These are phyloP conservation scores for Suillus clintonianus DNA, from an alignment of 768 basidiomycete genomes.

Conservation along the genomic window DNA sequence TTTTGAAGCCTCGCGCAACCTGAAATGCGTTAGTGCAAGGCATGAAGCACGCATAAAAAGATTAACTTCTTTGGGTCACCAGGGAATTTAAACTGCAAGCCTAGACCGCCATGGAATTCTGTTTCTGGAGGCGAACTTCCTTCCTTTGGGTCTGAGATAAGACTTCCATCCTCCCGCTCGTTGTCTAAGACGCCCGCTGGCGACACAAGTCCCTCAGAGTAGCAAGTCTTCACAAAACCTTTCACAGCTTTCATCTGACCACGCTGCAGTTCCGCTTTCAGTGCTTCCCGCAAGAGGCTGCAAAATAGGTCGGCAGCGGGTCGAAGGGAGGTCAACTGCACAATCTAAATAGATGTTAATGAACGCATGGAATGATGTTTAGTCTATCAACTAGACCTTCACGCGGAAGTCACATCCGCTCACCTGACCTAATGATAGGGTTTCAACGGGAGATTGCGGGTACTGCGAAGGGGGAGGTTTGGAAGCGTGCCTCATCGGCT, in stretches of 20 bases:
- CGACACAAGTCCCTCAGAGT: constrained; percentile 85
- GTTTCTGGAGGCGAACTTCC: constrained; percentile 46
- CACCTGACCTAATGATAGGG: no score
- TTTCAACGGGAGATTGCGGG: constrained; percentile 16
- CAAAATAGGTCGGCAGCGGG: constrained; percentile 96
- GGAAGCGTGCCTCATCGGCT: constrained; percentile 26
- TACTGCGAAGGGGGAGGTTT: constrained; percentile 43
- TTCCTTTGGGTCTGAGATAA: constrained; percentile 56
- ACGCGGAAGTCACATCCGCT: no score
- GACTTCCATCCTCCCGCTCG: constrained; percentile 69
- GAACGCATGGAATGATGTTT: background rate
- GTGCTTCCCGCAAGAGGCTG: constrained; percentile 79
- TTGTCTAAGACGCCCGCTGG: constrained; percentile 59
- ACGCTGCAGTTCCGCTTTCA: constrained; percentile 86
- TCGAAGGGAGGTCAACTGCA: constrained; percentile 91
- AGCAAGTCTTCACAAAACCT: constrained; percentile 87
- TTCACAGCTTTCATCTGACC: constrained; percentile 95
- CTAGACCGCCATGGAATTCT: constrained; percentile 76
- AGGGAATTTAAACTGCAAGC: constrained; percentile 84
- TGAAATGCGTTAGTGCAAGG: constrained; percentile 31
- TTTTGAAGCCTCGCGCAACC: constrained; percentile 89
- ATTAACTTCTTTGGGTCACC: constrained; percentile 89
- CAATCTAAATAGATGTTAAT: constrained; percentile 50
- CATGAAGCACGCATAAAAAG: background rate
- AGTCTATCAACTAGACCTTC: no score